These are phyloP conservation scores for Singerocomus inundabilis DNA, from an alignment of 1,284 basidiomycete genomes.

Conservation along the genomic window DNA sequence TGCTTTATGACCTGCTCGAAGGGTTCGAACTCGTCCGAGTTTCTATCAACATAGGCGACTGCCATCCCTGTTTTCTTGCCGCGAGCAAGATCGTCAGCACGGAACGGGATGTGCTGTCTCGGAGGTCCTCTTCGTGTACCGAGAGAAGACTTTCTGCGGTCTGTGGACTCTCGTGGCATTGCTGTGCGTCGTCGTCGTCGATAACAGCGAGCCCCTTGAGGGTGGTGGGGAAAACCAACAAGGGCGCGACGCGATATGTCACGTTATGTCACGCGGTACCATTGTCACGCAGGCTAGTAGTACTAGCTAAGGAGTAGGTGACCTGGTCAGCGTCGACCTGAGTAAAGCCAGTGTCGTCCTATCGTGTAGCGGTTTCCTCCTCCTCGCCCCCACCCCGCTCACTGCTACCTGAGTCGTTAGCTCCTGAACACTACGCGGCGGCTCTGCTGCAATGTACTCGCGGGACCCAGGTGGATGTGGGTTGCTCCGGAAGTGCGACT, in stretches of 20 bases:
- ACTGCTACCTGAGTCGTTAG: conserved; percentile 14
- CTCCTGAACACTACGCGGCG: conserved; percentile 25
- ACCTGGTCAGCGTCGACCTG: conserved; percentile 21
- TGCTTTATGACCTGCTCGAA: conserved; percentile 74
- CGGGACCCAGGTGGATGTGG: conserved; percentile 37
- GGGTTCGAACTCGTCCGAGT: conserved; percentile 83
- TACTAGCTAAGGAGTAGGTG: not conserved
- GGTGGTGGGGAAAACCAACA: conserved; percentile 29
- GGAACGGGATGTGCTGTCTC: conserved; percentile 70
- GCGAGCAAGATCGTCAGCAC: conserved; percentile 67
- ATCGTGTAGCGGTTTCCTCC: not conserved
- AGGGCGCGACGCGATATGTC: conserved; percentile 28
- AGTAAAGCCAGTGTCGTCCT: conserved; percentile 18
- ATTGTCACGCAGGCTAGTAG: conserved; percentile 13
- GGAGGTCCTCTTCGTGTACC: conserved; percentile 37
- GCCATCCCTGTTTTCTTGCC: conserved; percentile 76
- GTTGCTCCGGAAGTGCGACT: conserved; percentile 30
- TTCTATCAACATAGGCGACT: conserved; percentile 64
- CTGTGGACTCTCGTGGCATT: conserved; percentile 29
- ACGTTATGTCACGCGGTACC: conserved; percentile 29
- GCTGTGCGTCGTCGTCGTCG: conserved; percentile 24
- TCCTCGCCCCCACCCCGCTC: conserved; percentile 4
- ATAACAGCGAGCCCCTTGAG: conserved; percentile 14
- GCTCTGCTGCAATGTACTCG: conserved; percentile 37
- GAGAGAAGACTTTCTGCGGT: conserved; percentile 35